Conservation (phyloP, 352 stramenopile genomes). For the Globisporangium camurandrum region DNA sequence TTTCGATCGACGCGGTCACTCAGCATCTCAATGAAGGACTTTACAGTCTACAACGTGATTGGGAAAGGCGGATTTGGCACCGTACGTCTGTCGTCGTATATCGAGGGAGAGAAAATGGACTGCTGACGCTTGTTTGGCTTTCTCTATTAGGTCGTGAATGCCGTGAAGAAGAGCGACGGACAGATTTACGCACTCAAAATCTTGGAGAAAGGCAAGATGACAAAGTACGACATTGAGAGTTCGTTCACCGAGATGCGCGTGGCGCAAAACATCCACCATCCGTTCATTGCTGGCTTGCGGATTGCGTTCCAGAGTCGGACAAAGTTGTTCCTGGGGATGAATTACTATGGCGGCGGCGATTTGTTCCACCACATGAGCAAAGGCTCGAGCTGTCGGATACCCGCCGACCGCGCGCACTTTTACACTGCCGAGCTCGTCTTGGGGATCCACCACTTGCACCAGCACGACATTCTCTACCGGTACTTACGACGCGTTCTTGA, state of each 20-base stretch:
- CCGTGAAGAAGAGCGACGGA: slow-evolving; percentile 85
- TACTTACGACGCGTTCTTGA: no score
- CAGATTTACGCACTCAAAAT: slow-evolving; percentile 90
- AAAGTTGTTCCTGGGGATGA: slow-evolving; percentile 85
- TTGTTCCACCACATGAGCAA: slow-evolving; percentile 89
- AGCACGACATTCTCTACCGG: slow-evolving; percentile 93
- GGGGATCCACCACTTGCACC: slow-evolving; percentile 90
- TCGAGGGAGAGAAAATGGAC: not conserved
- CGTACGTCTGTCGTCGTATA: slow-evolving; percentile 13
- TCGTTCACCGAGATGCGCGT: slow-evolving; percentile 88
- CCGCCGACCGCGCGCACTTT: slow-evolving; percentile 78
- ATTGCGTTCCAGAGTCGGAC: slow-evolving; percentile 86
- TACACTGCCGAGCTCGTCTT: slow-evolving; percentile 92
- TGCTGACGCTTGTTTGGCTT: not conserved
- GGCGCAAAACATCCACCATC: slow-evolving; percentile 84
- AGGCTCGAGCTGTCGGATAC: slow-evolving; percentile 80
- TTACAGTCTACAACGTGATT: slow-evolving; percentile 88
- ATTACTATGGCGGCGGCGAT: slow-evolving; percentile 82
- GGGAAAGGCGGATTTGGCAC: slow-evolving; percentile 84
- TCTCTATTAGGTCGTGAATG: slow-evolving; percentile 85
- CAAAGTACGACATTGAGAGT: slow-evolving; percentile 85
- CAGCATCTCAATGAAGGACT: slow-evolving; percentile 86
- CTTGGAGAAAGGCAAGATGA: slow-evolving; percentile 86
- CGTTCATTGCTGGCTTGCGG: slow-evolving; percentile 77
- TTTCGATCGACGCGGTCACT: slow-evolving; percentile 78